Percentiles rank a stretch among this genome's conserved stretches.
Conservation (phyloP, 192 early-diverging fungal genomes). For the Powellomyces hirtus region DNA sequence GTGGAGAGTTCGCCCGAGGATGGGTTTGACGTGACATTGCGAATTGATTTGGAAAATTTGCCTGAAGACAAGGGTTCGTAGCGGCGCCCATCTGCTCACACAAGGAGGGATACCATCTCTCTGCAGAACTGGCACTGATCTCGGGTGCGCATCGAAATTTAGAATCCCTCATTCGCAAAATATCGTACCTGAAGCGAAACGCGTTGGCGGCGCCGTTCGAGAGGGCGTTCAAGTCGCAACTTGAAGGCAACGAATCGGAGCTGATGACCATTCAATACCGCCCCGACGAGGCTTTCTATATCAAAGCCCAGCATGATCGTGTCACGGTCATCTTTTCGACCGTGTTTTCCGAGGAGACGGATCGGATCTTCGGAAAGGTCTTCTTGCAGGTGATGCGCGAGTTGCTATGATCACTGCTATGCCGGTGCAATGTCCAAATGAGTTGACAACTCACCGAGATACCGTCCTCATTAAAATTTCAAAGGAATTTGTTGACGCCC, state of each 20-base stretch:
- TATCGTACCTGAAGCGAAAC: constrained; percentile 91
- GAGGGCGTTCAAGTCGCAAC: constrained; percentile 81
- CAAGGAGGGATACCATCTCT: neutral
- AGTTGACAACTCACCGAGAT: neutral
- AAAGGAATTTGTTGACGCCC: constrained; percentile 98
- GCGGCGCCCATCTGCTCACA: neutral
- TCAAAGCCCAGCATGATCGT: constrained; percentile 86
- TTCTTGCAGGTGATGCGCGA: constrained; percentile 78
- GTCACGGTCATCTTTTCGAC: constrained; percentile 98
- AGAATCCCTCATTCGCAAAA: constrained; percentile 62
- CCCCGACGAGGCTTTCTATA: constrained; percentile 89
- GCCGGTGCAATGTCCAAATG: neutral
- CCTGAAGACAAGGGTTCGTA: constrained; percentile 69
- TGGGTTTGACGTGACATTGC: constrained; percentile 78
- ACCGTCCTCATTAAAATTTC: neutral
- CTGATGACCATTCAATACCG: constrained; percentile 94
- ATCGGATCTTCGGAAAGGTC: constrained; percentile 91
- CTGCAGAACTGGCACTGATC: no score
- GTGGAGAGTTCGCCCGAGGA: constrained; percentile 42
- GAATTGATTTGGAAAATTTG: constrained; percentile 76
- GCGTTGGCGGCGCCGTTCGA: constrained; percentile 92
- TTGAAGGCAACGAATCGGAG: constrained; percentile 66
- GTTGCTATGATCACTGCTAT: neutral
- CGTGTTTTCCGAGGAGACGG: constrained; percentile 96
- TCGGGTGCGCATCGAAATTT: no score